Conservation (phyloP, 2,329 filamentous ascomycete species). For the Aspergillus brasiliensis region DNA sequence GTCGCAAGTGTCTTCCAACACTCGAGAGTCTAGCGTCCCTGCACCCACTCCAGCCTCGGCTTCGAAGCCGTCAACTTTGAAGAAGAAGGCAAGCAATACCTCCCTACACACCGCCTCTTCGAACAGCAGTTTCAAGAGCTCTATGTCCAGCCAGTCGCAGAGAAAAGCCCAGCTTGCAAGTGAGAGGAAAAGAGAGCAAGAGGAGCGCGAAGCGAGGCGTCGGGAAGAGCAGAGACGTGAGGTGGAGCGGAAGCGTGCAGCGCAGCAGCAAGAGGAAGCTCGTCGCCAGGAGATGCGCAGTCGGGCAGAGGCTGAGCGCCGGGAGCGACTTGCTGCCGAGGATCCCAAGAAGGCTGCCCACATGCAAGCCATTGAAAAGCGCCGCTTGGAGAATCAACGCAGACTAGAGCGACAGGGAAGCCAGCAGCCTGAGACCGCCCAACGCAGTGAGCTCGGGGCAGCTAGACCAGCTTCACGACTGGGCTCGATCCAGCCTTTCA, state of each 20-base stretch:
- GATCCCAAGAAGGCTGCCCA: conserved; percentile 69
- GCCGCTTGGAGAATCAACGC: conserved; percentile 50
- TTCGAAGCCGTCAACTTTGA: conserved; percentile 50
- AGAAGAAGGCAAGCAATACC: conserved; percentile 68
- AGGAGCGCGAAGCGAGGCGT: conserved; percentile 76
- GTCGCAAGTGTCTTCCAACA: conserved; percentile 57
- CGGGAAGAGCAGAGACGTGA: conserved; percentile 82
- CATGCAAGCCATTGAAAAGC: conserved; percentile 60
- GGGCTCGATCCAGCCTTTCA: conserved; percentile 55
- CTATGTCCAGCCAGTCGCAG: conserved; percentile 61
- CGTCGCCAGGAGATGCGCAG: conserved; percentile 65
- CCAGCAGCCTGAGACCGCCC: conserved; percentile 41
- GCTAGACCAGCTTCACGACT: conserved; percentile 54
- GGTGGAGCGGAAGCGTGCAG: conserved; percentile 73
- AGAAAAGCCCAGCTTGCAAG: conserved; percentile 74
- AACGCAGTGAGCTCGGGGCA: conserved; percentile 53
- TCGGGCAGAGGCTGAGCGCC: conserved; percentile 56
- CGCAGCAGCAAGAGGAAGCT: conserved; percentile 58
- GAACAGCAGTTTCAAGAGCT: conserved; percentile 64
- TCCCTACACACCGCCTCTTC: conserved; percentile 61
- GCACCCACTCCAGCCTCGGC: conserved; percentile 49
- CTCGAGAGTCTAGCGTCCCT: conserved; percentile 57
- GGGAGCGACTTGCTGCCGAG: conserved; percentile 51
- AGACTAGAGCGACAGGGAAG: conserved; percentile 50
- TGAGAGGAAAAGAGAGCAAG: conserved; percentile 80